Conservation (phyloP, 2,329 filamentous ascomycete genomes). For the Trichophyton schoenleinii region DNA sequence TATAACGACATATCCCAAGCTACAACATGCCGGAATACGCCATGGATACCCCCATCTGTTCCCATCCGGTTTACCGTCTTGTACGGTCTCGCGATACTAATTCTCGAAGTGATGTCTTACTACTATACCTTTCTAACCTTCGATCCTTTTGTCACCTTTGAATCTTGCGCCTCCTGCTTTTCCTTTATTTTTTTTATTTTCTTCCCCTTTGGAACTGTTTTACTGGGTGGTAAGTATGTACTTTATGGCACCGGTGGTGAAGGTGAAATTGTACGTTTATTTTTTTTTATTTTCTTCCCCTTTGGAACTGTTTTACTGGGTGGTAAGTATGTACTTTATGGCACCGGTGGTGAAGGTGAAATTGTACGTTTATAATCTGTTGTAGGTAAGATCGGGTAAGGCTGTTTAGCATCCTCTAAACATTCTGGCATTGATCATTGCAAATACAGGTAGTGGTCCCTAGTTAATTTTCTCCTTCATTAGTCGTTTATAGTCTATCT, state of each 20-base stretch:
- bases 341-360: constrained; percentile 1
- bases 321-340: constrained; percentile 34
- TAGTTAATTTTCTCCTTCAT: not conserved
- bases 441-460: not conserved
- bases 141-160: constrained; percentile 5
- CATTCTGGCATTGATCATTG: constrained; percentile 14
- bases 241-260: constrained; percentile 18
- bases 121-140: not conserved
- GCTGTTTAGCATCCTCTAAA: constrained; percentile 17
- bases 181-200: constrained; percentile 16
- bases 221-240: constrained; percentile 32
- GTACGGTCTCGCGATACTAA: not conserved
- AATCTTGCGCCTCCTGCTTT: constrained; percentile 14
- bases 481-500: not conserved
- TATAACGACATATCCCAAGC: not conserved
- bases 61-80: not conserved
- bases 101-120: constrained; percentile 4
- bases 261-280: constrained; percentile 4
- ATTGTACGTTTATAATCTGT: not conserved
- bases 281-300: constrained; percentile 20
- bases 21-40: not conserved
- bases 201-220: constrained; percentile 20
- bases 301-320: constrained; percentile 17
- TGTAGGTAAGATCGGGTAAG: constrained; percentile 36
- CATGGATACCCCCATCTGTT: not conserved